phyloP scores from a whole-genome alignment of 2,329 filamentous ascomycete genomes.

The Paracamarosporium sp. region DNA sequence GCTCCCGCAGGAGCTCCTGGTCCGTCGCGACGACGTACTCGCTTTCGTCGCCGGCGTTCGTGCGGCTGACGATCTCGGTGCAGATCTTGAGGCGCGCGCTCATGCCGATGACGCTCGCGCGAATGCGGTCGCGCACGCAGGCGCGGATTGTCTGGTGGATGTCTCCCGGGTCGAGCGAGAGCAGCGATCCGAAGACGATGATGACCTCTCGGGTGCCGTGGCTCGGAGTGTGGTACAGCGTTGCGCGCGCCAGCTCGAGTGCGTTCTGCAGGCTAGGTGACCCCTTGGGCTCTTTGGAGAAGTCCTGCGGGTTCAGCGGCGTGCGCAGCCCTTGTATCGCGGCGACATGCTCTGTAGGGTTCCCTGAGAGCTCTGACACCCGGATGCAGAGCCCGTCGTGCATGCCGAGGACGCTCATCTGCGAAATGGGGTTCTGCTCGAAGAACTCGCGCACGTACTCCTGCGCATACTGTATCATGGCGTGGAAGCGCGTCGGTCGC shows the following conservation, averaged over 20 bases:
- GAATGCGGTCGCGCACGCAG: slow-evolving; percentile 82
- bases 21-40: slow-evolving; percentile 86
- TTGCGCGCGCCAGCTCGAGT: slow-evolving; percentile 90
- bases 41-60: slow-evolving; percentile 78
- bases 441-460: slow-evolving; percentile 95
- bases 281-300: slow-evolving; percentile 61
- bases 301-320: slow-evolving; percentile 74
- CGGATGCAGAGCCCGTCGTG: slow-evolving; percentile 86
- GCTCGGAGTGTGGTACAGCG: slow-evolving; percentile 88
- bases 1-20: slow-evolving; percentile 84
- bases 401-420: slow-evolving; percentile 92
- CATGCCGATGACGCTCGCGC: slow-evolving; percentile 87
- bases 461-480: slow-evolving; percentile 81
- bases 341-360: slow-evolving; percentile 85
- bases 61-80: slow-evolving; percentile 83
- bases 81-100: slow-evolving; percentile 93
- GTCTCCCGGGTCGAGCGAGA: slow-evolving; percentile 91
- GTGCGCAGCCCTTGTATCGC: slow-evolving; percentile 70
- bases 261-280: slow-evolving; percentile 80
- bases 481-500: slow-evolving; percentile 82
- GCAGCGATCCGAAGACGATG: slow-evolving; percentile 87
- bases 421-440: slow-evolving; percentile 97
- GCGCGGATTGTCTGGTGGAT: slow-evolving; percentile 87
- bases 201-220: slow-evolving; percentile 94
- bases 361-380: slow-evolving; percentile 89